These are phyloP conservation scores for Aurifilum marmelostoma DNA, from an alignment of 2,329 filamentous ascomycete species.

Conservation along the genomic window DNA sequence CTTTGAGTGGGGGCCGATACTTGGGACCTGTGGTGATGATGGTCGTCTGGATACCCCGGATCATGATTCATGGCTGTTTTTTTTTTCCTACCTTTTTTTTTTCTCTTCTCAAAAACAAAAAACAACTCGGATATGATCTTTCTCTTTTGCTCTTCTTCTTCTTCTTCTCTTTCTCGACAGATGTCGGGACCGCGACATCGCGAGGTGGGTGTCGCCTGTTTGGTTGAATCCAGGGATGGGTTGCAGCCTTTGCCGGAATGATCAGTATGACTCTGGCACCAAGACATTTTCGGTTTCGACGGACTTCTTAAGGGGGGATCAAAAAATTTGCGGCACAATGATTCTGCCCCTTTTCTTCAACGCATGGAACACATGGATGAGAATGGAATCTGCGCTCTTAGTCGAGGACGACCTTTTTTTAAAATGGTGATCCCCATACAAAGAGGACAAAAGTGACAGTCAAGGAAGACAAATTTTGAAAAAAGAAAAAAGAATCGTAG, in stretches of 20 bases:
- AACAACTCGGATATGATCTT: conserved; percentile 12
- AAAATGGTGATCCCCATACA: conserved; percentile 15
- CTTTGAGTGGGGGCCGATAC: conserved; percentile 29
- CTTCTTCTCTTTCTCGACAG: conserved; percentile 4
- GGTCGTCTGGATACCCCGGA: conserved; percentile 32
- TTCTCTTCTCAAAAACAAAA: neutral
- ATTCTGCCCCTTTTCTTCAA: conserved; percentile 18
- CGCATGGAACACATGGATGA: conserved; percentile 26
- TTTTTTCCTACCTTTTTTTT: neutral
- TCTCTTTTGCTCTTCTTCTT: conserved; percentile 6
- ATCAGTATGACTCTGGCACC: conserved; percentile 17
- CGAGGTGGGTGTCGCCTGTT: conserved; percentile 18
- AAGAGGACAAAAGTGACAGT: conserved; percentile 23
- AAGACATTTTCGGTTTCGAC: conserved; percentile 25
- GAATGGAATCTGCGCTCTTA: conserved; percentile 27
- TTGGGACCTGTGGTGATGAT: conserved; percentile 31
- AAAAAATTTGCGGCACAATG: conserved; percentile 25
- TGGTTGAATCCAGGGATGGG: conserved; percentile 19
- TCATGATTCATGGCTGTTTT: conserved; percentile 30
- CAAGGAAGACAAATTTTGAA: neutral
- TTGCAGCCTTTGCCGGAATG: conserved; percentile 16
- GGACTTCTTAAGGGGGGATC: conserved; percentile 19
- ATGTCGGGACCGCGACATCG: conserved; percentile 20
- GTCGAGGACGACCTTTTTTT: conserved; percentile 13
- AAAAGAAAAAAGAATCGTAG: neutral